phyloP scores from a whole-genome alignment of 768 basidiomycete genomes.

The Amanita exitialis region DNA sequence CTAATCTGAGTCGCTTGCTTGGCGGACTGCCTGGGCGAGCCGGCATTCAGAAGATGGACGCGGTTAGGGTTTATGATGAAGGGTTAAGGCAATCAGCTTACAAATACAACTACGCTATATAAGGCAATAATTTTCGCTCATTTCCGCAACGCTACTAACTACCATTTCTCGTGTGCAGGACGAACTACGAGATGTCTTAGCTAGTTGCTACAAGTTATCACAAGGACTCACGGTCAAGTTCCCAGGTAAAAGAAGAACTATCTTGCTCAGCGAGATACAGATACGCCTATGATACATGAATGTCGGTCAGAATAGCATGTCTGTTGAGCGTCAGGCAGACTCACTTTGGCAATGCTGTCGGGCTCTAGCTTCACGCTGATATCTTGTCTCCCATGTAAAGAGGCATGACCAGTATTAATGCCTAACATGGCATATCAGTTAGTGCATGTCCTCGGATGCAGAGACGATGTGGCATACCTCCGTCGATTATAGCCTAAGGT shows the following conservation, averaged over 20 bases:
- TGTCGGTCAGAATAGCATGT: background rate
- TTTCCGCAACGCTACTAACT: background rate
- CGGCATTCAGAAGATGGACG: conserved; percentile 8
- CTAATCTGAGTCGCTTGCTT: conserved; percentile 28
- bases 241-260: conserved; percentile 69
- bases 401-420: conserved; percentile 17
- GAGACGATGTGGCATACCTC: conserved; percentile 25
- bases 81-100: background rate
- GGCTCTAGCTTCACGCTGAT: conserved; percentile 43
- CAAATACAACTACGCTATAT: background rate
- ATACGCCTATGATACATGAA: conserved; percentile 36
- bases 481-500: conserved; percentile 58
- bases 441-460: background rate
- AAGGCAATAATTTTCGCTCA: background rate
- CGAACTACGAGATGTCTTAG: conserved; percentile 20
- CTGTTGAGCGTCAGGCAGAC: conserved; percentile 8
- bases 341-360: conserved; percentile 59
- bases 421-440: conserved; percentile 26
- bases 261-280: conserved; percentile 60
- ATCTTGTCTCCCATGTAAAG: conserved; percentile 31
- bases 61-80: too few relatives aligned
- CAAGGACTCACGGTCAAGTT: conserved; percentile 56
- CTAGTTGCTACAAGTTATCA: background rate
- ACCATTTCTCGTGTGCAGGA: conserved; percentile 39
- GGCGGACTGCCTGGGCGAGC: conserved; percentile 16